Percentiles rank a stretch among this genome's conserved stretches.
Evolutionary conservation across 1,284 basidiomycete genomes (phyloP).

Genomic region (Leccinum fallax): DNA sequence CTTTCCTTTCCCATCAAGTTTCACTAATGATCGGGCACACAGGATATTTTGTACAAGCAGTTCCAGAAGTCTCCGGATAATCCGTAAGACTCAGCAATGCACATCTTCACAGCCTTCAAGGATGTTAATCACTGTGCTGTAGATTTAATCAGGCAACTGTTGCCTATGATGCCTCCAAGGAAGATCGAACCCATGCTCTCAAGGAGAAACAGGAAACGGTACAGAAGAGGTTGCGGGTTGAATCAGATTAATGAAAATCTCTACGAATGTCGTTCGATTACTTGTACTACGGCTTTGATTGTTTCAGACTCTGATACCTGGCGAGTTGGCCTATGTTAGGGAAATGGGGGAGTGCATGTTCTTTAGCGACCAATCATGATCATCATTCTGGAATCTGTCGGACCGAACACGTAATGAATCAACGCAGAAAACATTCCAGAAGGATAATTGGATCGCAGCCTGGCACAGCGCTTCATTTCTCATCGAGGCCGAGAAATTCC

Average conservation of each 20-base stretch:
- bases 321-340: background rate
- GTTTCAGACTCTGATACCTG: slow-evolving; percentile 10
- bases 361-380: background rate
- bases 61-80: slow-evolving; percentile 91
- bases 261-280: slow-evolving; percentile 1
- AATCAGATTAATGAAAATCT: slow-evolving; percentile 26
- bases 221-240: slow-evolving; percentile 49
- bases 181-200: slow-evolving; percentile 75
- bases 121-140: slow-evolving; percentile 5
- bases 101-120: slow-evolving; percentile 8
- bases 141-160: slow-evolving; percentile 85
- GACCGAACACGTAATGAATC: slow-evolving; percentile 8
- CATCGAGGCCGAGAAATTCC: slow-evolving; percentile 1
- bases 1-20: slow-evolving; percentile 14
- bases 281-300: background rate
- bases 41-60: slow-evolving; percentile 78
- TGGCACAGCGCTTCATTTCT: slow-evolving; percentile 19
- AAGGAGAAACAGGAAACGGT: slow-evolving; percentile 56
- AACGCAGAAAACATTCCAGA: slow-evolving; percentile 20
- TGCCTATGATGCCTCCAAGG: slow-evolving; percentile 81
- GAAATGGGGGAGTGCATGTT: background rate
- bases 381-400: slow-evolving; percentile 12
- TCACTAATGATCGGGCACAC: slow-evolving; percentile 9
- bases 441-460: slow-evolving; percentile 4
- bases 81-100: slow-evolving; percentile 56